These are phyloP conservation scores for Silene latifolia DNA, from an alignment of 148 eudicot genomes.

Conservation along the genomic window DNA sequence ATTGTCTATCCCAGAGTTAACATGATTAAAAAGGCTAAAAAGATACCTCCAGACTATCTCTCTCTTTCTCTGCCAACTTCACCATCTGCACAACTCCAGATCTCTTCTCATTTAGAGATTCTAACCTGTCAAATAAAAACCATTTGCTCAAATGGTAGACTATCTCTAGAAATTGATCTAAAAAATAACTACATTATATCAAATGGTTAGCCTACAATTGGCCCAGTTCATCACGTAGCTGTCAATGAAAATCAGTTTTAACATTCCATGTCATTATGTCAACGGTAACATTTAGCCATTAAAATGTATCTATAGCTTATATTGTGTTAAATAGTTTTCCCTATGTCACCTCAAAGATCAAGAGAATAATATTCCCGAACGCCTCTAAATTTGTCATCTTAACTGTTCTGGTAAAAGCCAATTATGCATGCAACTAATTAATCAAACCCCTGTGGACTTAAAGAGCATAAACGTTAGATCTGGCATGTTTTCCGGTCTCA, in stretches of 20 bases:
- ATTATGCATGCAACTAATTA: not conserved
- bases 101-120: constrained; percentile 79
- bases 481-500: not conserved
- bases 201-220: too few species aligned
- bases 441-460: not conserved
- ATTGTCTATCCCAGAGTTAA: too few species aligned
- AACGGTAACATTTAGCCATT: too few species aligned
- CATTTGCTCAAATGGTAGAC: not conserved
- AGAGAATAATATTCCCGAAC: not conserved
- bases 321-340: too few species aligned
- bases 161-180: not conserved
- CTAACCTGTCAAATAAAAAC: constrained; percentile 46
- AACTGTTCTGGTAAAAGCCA: not conserved
- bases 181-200: not conserved
- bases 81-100: constrained; percentile 98
- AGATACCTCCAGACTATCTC: constrained; percentile 79
- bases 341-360: not conserved
- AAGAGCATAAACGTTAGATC: not conserved
- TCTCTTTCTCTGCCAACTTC: constrained; percentile 96
- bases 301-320: too few species aligned
- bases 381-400: not conserved
- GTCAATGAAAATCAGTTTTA: too few species aligned
- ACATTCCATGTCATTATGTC: too few species aligned
- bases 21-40: not conserved
- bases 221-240: too few species aligned